Evolutionary conservation across 2,329 filamentous ascomycete genomes (phyloP).

Genomic region (Arthrobotrys iridis): DNA sequence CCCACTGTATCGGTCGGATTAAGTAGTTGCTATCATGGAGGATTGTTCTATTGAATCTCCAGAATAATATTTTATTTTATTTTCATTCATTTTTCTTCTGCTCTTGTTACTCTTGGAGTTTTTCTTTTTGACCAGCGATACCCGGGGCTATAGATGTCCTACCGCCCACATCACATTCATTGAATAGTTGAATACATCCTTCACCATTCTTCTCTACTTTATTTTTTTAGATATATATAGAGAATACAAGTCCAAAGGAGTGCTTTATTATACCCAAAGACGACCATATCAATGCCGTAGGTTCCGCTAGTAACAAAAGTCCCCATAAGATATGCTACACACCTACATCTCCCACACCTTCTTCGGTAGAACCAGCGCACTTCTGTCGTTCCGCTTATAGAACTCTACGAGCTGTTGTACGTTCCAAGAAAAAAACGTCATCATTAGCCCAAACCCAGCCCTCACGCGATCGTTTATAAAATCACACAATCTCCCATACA

Average conservation of each 20-base stretch:
- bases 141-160: neutral
- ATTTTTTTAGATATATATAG: too few relatives aligned
- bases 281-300: neutral
- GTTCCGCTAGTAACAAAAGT: neutral
- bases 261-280: neutral
- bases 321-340: neutral
- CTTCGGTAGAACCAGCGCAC: slow-evolving; percentile 82
- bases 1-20: too few relatives aligned
- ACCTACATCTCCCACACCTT: slow-evolving; percentile 80
- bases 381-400: slow-evolving; percentile 88
- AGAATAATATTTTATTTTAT: neutral
- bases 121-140: slow-evolving; percentile 21
- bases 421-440: neutral
- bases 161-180: neutral
- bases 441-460: slow-evolving; percentile 12
- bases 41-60: neutral
- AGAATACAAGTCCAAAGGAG: neutral
- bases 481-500: slow-evolving; percentile 1
- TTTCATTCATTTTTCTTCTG: slow-evolving; percentile 1
- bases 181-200: neutral
- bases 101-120: neutral
- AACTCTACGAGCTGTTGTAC: slow-evolving; percentile 79
- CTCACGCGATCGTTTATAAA: slow-evolving; percentile 1
- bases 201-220: too few relatives aligned
- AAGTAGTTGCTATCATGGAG: neutral